Conservation (phyloP, 2,329 filamentous ascomycete genomes). For the Microsporum audouinii region DNA sequence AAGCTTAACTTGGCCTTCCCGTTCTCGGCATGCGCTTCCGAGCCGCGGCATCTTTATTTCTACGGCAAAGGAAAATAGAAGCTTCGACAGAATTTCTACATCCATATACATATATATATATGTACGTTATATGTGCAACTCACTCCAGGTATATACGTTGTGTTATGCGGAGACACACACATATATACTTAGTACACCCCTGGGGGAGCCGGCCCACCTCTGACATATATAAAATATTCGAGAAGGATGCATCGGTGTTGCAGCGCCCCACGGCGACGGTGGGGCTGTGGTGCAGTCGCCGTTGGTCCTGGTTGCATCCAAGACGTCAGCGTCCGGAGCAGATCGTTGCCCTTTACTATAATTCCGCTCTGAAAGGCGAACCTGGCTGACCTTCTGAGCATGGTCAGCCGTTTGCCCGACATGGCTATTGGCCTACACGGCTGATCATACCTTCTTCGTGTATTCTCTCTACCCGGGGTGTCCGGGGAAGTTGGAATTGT, state of each 20-base stretch:
- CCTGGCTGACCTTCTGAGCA: neutral
- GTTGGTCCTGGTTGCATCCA: neutral
- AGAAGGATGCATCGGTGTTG: neutral
- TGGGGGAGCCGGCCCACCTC: neutral
- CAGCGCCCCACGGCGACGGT: slow-evolving; percentile 1
- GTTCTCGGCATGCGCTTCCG: neutral
- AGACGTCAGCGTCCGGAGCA: neutral
- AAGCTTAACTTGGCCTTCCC: neutral
- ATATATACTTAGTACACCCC: neutral
- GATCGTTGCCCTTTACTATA: neutral
- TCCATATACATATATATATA: neutral
- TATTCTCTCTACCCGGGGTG: neutral
- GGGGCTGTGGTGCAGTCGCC: neutral
- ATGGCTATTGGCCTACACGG: neutral
- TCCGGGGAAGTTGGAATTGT: neutral
- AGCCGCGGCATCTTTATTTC: neutral
- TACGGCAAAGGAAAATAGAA: neutral
- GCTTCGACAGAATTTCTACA: neutral
- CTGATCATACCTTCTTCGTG: neutral
- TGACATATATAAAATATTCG: neutral
- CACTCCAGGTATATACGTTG: neutral
- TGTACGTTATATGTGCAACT: neutral
- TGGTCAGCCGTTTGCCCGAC: neutral
- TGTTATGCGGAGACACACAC: neutral
- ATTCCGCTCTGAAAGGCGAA: neutral